These are phyloP conservation scores for Mortierella sp. DNA, from an alignment of 371 early-diverging fungal species.

Conservation along the genomic window DNA sequence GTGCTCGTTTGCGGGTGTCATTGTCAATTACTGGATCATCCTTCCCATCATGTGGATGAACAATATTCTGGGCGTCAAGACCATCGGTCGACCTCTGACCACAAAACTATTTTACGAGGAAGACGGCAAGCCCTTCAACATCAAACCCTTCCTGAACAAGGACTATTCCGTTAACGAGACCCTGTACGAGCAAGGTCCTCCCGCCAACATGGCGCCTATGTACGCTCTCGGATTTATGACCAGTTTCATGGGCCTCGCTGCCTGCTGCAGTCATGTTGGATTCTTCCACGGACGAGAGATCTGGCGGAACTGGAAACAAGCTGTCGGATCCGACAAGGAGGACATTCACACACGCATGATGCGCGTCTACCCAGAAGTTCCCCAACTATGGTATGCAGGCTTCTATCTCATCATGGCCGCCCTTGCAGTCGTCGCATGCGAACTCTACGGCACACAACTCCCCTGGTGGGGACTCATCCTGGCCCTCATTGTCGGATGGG, in stretches of 20 bases:
- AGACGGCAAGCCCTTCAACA: slow-evolving; percentile 61
- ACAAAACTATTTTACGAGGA: slow-evolving; percentile 62
- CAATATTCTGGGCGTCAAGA: slow-evolving; percentile 67
- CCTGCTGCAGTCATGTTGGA: slow-evolving; percentile 68
- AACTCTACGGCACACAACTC: slow-evolving; percentile 63
- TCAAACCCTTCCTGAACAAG: slow-evolving; percentile 60
- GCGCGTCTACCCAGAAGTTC: slow-evolving; percentile 72
- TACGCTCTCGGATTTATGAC: slow-evolving; percentile 78
- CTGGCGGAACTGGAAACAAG: slow-evolving; percentile 35
- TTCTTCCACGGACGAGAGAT: slow-evolving; percentile 62
- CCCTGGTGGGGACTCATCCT: slow-evolving; percentile 79
- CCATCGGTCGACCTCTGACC: slow-evolving; percentile 61
- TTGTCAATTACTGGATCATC: slow-evolving; percentile 75
- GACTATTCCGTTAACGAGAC: slow-evolving; percentile 62
- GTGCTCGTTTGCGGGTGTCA: slow-evolving; percentile 55
- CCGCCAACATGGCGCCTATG: slow-evolving; percentile 76
- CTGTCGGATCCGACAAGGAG: slow-evolving; percentile 52
- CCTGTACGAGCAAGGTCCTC: slow-evolving; percentile 65
- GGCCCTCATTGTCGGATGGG: slow-evolving; percentile 67
- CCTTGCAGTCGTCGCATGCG: slow-evolving; percentile 68
- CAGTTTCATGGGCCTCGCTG: slow-evolving; percentile 68
- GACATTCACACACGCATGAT: slow-evolving; percentile 79
- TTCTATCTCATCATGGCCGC: slow-evolving; percentile 68
- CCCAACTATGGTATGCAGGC: slow-evolving; percentile 76
- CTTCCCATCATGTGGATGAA: slow-evolving; percentile 72